These are phyloP conservation scores for Acanthamoeba triangularis DNA, from an alignment of 208 protist genomes.

Conservation along the genomic window DNA sequence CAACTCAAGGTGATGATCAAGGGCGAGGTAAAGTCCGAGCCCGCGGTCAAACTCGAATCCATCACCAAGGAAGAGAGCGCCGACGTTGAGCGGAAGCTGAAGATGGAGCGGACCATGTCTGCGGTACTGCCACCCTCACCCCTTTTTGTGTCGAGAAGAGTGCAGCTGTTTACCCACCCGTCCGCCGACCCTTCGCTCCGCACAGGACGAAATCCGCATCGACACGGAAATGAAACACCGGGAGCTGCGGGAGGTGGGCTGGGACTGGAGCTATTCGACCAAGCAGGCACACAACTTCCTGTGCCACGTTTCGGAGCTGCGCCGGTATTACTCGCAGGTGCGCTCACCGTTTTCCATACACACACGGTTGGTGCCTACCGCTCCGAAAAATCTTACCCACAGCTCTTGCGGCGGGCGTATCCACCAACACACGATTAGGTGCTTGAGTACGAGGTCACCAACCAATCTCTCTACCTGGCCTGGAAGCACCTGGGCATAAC, in stretches of 20 bases:
- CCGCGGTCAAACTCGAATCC: constrained; percentile 1
- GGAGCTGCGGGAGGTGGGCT: constrained; percentile 39
- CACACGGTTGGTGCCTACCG: background rate
- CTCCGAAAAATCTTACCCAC: background rate
- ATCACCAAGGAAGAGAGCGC: background rate
- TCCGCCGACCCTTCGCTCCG: background rate
- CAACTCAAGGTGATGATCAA: constrained; percentile 4
- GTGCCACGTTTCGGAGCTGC: constrained; percentile 56
- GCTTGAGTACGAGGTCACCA: constrained; percentile 58
- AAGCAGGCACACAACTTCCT: constrained; percentile 65
- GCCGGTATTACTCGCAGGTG: constrained; percentile 67
- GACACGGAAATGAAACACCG: constrained; percentile 60
- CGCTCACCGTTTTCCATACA: background rate
- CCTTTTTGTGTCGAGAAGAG: background rate
- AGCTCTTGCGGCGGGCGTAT: background rate
- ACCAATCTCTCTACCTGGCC: constrained; percentile 50
- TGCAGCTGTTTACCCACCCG: background rate
- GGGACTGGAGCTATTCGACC: constrained; percentile 70
- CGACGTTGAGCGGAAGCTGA: background rate
- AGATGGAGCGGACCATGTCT: background rate
- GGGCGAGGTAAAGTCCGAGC: background rate
- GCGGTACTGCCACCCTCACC: background rate
- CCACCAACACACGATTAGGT: background rate
- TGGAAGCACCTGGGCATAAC: constrained; percentile 71
- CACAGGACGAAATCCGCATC: constrained; percentile 9